Evolutionary conservation across 202 grass and related monocot species (phyloP).

Genomic region (Schoenoplectus tabernaemontani): DNA sequence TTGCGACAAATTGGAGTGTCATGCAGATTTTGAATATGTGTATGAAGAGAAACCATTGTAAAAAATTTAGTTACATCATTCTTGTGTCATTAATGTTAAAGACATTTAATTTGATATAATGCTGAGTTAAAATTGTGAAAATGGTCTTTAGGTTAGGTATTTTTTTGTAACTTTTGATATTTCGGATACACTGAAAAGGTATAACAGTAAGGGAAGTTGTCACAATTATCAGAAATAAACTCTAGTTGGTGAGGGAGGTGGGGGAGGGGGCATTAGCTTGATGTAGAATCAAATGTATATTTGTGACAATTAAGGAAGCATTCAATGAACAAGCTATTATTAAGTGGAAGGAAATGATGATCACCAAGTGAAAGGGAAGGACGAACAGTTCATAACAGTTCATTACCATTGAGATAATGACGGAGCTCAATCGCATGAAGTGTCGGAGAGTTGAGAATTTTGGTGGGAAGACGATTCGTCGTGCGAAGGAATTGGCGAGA

Average conservation of each 20-base stretch:
- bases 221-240: constrained; percentile 3
- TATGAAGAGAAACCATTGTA: constrained; percentile 10
- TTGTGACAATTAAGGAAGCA: constrained; percentile 21
- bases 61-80: background rate
- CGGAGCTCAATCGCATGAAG: too few relatives aligned
- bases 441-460: too few relatives aligned
- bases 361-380: too few relatives aligned
- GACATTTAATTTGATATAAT: background rate
- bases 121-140: background rate
- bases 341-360: too few relatives aligned
- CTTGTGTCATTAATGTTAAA: constrained; percentile 10
- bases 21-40: constrained; percentile 12
- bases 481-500: too few relatives aligned
- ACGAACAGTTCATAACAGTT: too few relatives aligned
- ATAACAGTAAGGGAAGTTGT: constrained; percentile 11
- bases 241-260: too few relatives aligned
- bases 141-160: constrained; percentile 16
- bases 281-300: constrained; percentile 1
- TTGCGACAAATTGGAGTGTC: constrained; percentile 14
- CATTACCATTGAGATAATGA: too few relatives aligned
- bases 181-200: background rate
- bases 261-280: background rate
- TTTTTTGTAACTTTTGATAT: background rate
- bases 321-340: background rate
- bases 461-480: too few relatives aligned